Evolutionary conservation across 1,284 basidiomycete genomes (phyloP).

Genomic region (Takashimella koratensis): DNA sequence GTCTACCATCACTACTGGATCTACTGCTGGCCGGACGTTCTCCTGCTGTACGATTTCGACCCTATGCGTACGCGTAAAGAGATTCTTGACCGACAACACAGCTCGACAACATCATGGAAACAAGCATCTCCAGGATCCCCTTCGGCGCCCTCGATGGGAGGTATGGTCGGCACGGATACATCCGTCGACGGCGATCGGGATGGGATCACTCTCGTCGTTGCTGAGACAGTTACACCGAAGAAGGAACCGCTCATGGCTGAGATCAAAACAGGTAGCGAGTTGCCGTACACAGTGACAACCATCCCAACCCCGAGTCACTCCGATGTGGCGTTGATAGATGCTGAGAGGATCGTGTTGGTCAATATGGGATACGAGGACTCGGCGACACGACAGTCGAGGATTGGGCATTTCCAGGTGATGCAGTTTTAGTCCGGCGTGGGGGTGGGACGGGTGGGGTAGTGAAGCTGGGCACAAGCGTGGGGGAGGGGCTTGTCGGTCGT

Average conservation of each 20-base stretch:
- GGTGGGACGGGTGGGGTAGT: no score
- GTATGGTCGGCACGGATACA: not conserved
- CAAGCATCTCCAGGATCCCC: not conserved
- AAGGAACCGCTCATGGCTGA: conserved; percentile 12
- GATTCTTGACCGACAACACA: conserved; percentile 14
- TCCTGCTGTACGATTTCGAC: conserved; percentile 46
- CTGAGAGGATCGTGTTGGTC: conserved; percentile 33
- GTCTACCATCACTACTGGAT: conserved; percentile 47
- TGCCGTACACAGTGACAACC: conserved; percentile 38
- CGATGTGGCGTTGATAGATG: conserved; percentile 40
- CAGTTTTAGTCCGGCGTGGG: conserved; percentile 34
- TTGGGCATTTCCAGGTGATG: conserved; percentile 20
- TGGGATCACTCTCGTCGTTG: conserved; percentile 24
- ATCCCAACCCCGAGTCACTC: conserved; percentile 12
- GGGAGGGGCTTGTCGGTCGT: not conserved
- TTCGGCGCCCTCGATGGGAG: not conserved
- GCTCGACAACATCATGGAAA: no score
- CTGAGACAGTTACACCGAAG: conserved; percentile 20
- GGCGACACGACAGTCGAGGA: no score
- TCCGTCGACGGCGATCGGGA: conserved; percentile 15
- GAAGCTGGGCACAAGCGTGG: no score
- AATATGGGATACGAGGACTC: no score
- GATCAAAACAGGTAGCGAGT: conserved; percentile 25
- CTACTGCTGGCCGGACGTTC: conserved; percentile 7
- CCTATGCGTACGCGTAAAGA: conserved; percentile 34